phyloP scores from a whole-genome alignment of 352 stramenopile species.

The Phytophthora palmivora region DNA sequence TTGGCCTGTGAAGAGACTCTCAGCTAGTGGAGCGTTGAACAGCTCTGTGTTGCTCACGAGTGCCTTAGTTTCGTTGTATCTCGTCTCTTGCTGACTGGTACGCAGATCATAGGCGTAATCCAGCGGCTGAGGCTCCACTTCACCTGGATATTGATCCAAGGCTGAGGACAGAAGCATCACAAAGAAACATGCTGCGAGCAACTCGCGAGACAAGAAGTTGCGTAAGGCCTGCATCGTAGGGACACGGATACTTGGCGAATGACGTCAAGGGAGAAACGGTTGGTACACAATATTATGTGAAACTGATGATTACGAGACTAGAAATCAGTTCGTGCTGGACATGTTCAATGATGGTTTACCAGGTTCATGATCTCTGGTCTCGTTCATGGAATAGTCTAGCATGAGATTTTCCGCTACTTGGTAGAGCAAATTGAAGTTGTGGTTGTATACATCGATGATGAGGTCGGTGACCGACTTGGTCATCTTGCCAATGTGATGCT shows the following conservation, averaged over 20 bases:
- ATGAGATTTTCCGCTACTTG: slow-evolving; percentile 34
- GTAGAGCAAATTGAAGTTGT: slow-evolving; percentile 22
- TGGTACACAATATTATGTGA: neutral
- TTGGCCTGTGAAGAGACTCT: slow-evolving; percentile 48
- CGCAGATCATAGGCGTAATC: slow-evolving; percentile 42
- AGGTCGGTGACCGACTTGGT: no score
- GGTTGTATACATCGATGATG: slow-evolving; percentile 23
- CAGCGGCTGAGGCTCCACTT: slow-evolving; percentile 45
- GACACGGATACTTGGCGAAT: slow-evolving; percentile 15
- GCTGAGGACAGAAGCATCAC: slow-evolving; percentile 61
- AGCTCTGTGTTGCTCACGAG: slow-evolving; percentile 27
- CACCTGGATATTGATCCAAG: slow-evolving; percentile 53
- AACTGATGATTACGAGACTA: no score
- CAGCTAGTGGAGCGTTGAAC: slow-evolving; percentile 30
- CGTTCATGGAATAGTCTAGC: slow-evolving; percentile 12
- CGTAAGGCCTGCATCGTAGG: slow-evolving; percentile 34
- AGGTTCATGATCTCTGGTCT: neutral
- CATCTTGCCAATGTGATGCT: slow-evolving; percentile 16
- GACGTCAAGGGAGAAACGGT: neutral
- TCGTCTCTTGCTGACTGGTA: slow-evolving; percentile 50
- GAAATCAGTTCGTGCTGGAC: no score
- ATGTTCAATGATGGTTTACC: no score
- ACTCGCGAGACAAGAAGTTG: slow-evolving; percentile 51
- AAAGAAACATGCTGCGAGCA: slow-evolving; percentile 57
- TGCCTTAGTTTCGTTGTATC: slow-evolving; percentile 34